A percentile compares a stretch with the other conserved stretches of the same genome.
Evolutionary conservation across 179 eudicot genomes (phyloP).

Genomic region (Vitellaria paradoxa): DNA sequence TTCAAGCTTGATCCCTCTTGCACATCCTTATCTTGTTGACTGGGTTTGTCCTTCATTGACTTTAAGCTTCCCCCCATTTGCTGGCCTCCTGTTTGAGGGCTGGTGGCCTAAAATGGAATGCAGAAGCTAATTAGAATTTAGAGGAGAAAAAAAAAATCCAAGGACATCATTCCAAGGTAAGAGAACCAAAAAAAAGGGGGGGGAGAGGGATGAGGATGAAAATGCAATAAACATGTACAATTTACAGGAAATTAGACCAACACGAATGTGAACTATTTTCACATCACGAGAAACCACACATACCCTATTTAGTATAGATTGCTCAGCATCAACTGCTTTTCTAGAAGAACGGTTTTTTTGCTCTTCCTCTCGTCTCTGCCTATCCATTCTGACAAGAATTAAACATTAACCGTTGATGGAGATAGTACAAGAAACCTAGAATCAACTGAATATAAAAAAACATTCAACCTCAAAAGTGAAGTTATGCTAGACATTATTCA

Average conservation of each 20-base stretch:
- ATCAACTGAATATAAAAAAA: not conserved
- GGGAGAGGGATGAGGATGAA: not conserved
- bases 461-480: not conserved
- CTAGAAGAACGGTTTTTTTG: slow-evolving; percentile 71
- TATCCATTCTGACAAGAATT: slow-evolving; percentile 81
- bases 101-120: slow-evolving; percentile 64
- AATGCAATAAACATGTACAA: slow-evolving; percentile 1
- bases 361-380: slow-evolving; percentile 97
- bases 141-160: not conserved
- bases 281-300: not conserved
- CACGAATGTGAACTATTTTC: not conserved
- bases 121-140: slow-evolving; percentile 17
- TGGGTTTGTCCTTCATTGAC: slow-evolving; percentile 81
- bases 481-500: not conserved
- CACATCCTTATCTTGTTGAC: slow-evolving; percentile 75
- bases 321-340: slow-evolving; percentile 73
- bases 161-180: not conserved
- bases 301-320: slow-evolving; percentile 81
- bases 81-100: slow-evolving; percentile 89
- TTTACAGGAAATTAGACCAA: not conserved
- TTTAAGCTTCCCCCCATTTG: slow-evolving; percentile 80
- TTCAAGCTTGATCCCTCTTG: slow-evolving; percentile 83
- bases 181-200: not conserved
- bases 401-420: slow-evolving; percentile 14
- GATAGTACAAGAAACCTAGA: slow-evolving; percentile 4